Conservation (phyloP, 2,329 filamentous ascomycete species). For the Pseudonectria buxi region DNA sequence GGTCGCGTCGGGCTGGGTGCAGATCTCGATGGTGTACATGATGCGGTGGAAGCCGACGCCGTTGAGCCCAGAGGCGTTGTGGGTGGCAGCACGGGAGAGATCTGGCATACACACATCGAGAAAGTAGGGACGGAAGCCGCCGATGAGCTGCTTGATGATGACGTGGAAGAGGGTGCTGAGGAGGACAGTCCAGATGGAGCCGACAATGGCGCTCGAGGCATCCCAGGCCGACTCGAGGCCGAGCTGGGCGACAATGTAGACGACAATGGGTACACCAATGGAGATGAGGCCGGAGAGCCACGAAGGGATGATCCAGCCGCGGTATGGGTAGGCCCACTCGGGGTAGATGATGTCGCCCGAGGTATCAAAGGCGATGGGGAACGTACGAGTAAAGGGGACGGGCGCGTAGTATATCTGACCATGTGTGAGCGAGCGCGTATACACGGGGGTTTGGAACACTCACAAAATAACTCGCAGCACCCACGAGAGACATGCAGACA, state of each 20-base stretch:
- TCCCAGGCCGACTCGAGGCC: constrained; percentile 53
- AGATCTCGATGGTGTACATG: constrained; percentile 59
- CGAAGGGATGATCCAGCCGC: constrained; percentile 56
- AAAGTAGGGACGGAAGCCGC: constrained; percentile 58
- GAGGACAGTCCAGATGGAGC: constrained; percentile 53
- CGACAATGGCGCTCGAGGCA: constrained; percentile 55
- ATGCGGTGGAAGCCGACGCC: constrained; percentile 48
- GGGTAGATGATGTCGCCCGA: constrained; percentile 59
- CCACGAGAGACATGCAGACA: constrained; percentile 50
- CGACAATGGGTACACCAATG: constrained; percentile 47
- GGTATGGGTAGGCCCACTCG: constrained; percentile 56
- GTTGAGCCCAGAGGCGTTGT: constrained; percentile 33
- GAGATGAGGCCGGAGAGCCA: constrained; percentile 51
- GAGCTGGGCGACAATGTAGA: constrained; percentile 52
- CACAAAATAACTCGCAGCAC: constrained; percentile 24
- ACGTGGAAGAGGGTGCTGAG: constrained; percentile 58
- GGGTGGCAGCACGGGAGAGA: constrained; percentile 34
- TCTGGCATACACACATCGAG: constrained; percentile 57
- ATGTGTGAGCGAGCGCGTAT: constrained; percentile 6
- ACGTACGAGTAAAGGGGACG: constrained; percentile 51
- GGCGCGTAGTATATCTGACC: constrained; percentile 44
- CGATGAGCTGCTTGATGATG: constrained; percentile 59
- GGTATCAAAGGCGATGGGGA: constrained; percentile 51
- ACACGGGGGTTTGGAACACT: no score
- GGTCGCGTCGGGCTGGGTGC: constrained; percentile 46